Evolutionary conservation across 140 eudicot genomes (phyloP), one percentile per base, ranked within the genome.

Genomic region (Flaveria floridana): DNA sequence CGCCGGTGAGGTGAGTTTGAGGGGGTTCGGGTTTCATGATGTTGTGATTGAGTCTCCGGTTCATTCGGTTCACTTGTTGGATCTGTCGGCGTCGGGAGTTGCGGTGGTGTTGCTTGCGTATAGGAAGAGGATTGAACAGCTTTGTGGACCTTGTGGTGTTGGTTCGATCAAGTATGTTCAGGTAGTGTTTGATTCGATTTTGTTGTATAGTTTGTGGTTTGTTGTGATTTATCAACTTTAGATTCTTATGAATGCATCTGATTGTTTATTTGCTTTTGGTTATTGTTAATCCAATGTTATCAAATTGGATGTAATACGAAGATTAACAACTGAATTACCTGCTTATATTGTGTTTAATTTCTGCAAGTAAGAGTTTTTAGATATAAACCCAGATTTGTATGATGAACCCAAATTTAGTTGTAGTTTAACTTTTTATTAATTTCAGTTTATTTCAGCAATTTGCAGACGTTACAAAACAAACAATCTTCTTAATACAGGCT

Each of bases 1-100:
- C 14, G 65, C 79, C 7, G 73, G 81, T 64, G 81, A 68, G 19
- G 71, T 76, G 76, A 76, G 39, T 10, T 79, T 85, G 7, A 62
- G 78, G 20, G 97, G 99, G 46, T 94, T 87, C 19, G 97, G 99
- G 72, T 94, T 80, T 73, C 99, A 90, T 72, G 99, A 94, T 14
- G 99, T 94, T 20, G 78, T 94, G 37, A 94, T 94, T 46, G 99
- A 94, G 80, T 76, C 92, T 44, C 95, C 99, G 81, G 70, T 73
- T 73, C 97, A 94, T 78, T 68, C 87, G 53, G 87, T 94, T 83
- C 88, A 84, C 44, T 70, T 94, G 81, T 44, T 82, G 62, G 95
- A 88, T 84, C 85, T 90, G 19, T 18, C 82, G 7, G 77, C 88
- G 59, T 83, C 56, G 21, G 86, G 77, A 75, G 65, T 91, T 66